A percentile compares a stretch with the other conserved stretches of the same genome.
phyloP scores from a whole-genome alignment of 2,329 filamentous ascomycete species.

The Coniosporium tulheliwenetii region DNA sequence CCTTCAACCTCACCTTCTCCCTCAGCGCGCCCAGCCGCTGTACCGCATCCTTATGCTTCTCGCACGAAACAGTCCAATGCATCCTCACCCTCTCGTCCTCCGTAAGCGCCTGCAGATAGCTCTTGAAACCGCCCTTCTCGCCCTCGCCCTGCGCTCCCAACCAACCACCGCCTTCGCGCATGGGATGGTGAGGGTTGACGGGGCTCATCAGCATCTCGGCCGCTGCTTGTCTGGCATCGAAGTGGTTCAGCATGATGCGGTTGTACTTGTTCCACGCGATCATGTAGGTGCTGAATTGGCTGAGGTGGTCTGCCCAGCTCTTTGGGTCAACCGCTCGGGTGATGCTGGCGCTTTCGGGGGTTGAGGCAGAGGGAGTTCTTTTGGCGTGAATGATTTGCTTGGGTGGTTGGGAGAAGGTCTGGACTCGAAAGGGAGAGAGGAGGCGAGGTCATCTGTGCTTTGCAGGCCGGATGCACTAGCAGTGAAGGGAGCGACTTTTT shows the following conservation, averaged over 20 bases:
- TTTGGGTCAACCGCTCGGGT: conserved; percentile 27
- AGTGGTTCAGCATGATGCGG: conserved; percentile 37
- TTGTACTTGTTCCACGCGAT: conserved; percentile 41
- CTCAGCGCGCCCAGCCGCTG: conserved; percentile 38
- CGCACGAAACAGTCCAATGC: conserved; percentile 44
- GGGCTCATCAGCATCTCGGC: conserved; percentile 16
- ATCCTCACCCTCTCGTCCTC: conserved; percentile 49
- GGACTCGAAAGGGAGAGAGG: conserved; percentile 43
- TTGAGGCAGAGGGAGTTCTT: conserved; percentile 30
- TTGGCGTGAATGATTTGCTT: conserved; percentile 21
- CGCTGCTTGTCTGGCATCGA: conserved; percentile 34
- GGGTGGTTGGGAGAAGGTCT: conserved; percentile 29
- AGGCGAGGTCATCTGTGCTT: conserved; percentile 32
- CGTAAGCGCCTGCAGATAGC: conserved; percentile 44
- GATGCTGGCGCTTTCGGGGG: conserved; percentile 29
- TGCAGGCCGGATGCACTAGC: conserved; percentile 32
- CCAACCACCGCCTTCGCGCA: conserved; percentile 16
- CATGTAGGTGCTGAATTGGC: conserved; percentile 39
- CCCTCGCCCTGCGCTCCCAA: conserved; percentile 9
- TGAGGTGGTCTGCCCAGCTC: conserved; percentile 35
- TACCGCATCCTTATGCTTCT: conserved; percentile 43
- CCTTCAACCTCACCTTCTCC: conserved; percentile 19
- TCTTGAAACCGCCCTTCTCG: conserved; percentile 34
- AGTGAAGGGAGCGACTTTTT: conserved; percentile 33
- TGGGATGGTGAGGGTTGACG: background rate